Conservation (phyloP, 306 rosid genomes). For the Glycyrrhiza uralensis region DNA sequence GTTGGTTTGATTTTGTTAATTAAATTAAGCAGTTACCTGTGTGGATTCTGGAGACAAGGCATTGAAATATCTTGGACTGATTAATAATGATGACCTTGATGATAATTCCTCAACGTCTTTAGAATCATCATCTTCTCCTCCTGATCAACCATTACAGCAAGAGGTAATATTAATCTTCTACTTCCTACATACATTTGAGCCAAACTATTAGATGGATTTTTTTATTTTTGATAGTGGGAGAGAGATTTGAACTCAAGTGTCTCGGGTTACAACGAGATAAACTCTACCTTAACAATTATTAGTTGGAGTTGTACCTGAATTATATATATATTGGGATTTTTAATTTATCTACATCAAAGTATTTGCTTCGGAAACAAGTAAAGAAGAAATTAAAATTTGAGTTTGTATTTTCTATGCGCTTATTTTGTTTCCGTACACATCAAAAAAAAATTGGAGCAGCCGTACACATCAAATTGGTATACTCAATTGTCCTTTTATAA, state of each 20-base stretch:
- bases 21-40: constrained; percentile 61
- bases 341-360: neutral
- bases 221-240: too few relatives aligned
- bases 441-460: too few relatives aligned
- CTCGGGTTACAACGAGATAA: too few relatives aligned
- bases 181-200: neutral
- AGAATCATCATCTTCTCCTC: constrained; percentile 34
- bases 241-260: too few relatives aligned
- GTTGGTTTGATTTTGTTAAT: neutral
- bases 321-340: neutral
- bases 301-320: neutral
- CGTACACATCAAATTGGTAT: too few relatives aligned
- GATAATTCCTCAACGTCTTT: constrained; percentile 41
- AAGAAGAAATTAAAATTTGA: neutral
- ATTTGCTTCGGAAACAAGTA: neutral
- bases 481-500: too few relatives aligned
- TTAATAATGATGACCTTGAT: constrained; percentile 48
- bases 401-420: neutral
- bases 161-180: constrained; percentile 27
- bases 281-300: too few relatives aligned
- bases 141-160: constrained; percentile 20
- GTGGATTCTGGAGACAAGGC: constrained; percentile 98
- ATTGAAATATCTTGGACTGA: constrained; percentile 71
- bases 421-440: neutral
- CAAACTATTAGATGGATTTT: too few relatives aligned